These are phyloP conservation scores for Aspergillus brasiliensis DNA, from an alignment of 2,329 filamentous ascomycete genomes.

Conservation along the genomic window DNA sequence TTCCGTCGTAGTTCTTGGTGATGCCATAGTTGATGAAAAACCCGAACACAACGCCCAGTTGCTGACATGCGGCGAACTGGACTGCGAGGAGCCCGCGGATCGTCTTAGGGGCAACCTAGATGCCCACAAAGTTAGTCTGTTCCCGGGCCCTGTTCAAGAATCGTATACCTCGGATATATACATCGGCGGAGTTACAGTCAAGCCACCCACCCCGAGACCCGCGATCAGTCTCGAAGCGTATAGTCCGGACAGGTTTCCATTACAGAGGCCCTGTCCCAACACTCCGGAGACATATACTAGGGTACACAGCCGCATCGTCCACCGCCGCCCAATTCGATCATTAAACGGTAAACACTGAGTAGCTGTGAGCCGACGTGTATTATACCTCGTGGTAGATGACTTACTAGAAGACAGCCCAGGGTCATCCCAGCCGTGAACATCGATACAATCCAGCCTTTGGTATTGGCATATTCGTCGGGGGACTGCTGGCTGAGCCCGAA, in stretches of 20 bases:
- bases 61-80: not conserved
- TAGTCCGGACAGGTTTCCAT: slow-evolving; percentile 17
- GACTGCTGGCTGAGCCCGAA: slow-evolving; percentile 21
- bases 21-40: slow-evolving; percentile 6
- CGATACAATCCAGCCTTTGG: slow-evolving; percentile 24
- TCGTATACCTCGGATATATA: slow-evolving; percentile 19
- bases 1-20: slow-evolving; percentile 11
- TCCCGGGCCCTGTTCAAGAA: not conserved
- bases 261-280: slow-evolving; percentile 9
- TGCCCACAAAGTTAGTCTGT: not conserved
- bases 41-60: not conserved
- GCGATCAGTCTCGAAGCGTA: slow-evolving; percentile 21
- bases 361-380: not conserved
- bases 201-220: slow-evolving; percentile 18
- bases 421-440: slow-evolving; percentile 24
- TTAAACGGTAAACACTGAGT: slow-evolving; percentile 2
- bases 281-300: not conserved
- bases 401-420: slow-evolving; percentile 22
- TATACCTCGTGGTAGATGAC: not conserved
- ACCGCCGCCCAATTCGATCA: slow-evolving; percentile 1
- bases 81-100: slow-evolving; percentile 5
- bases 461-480: slow-evolving; percentile 21
- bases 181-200: slow-evolving; percentile 17
- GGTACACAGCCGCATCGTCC: slow-evolving; percentile 3
- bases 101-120: slow-evolving; percentile 2